phyloP scores from a whole-genome alignment of 352 stramenopile genomes.

The Globisporangium solare region DNA sequence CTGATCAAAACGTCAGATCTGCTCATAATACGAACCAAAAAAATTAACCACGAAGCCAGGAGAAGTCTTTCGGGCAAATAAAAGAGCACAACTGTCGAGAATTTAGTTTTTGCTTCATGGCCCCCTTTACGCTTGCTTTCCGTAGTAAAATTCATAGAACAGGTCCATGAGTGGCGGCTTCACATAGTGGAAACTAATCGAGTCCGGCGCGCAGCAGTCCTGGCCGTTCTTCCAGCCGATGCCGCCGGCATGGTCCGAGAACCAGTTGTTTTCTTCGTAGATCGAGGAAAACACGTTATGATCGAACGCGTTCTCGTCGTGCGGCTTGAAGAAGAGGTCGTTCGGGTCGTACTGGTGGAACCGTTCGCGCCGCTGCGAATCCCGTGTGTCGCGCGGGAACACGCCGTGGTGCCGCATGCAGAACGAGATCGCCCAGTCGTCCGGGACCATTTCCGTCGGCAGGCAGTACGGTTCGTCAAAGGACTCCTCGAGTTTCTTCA shows the following conservation, averaged over 20 bases:
- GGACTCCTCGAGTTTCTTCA: conserved; percentile 56
- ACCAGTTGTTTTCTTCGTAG: conserved; percentile 88
- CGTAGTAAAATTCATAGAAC: conserved; percentile 83
- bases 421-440: conserved; percentile 87
- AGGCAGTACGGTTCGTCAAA: conserved; percentile 78
- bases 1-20: too few relatives aligned
- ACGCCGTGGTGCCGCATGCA: conserved; percentile 77
- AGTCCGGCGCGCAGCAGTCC: conserved; percentile 71
- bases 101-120: too few relatives aligned
- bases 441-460: conserved; percentile 59
- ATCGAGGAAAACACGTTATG: conserved; percentile 69
- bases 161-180: conserved; percentile 81
- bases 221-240: conserved; percentile 80
- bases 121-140: background rate
- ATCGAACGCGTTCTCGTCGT: conserved; percentile 72
- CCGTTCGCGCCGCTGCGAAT: conserved; percentile 58
- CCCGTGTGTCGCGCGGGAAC: conserved; percentile 65
- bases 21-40: too few relatives aligned
- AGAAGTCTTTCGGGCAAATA: too few relatives aligned
- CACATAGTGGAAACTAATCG: conserved; percentile 84
- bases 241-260: conserved; percentile 74
- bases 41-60: too few relatives aligned
- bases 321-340: conserved; percentile 55
- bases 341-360: conserved; percentile 85
- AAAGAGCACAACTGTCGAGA: too few relatives aligned